Conservation (phyloP, 495 filamentous ascomycete genomes). For the Penicillium psychrofluorescens region DNA sequence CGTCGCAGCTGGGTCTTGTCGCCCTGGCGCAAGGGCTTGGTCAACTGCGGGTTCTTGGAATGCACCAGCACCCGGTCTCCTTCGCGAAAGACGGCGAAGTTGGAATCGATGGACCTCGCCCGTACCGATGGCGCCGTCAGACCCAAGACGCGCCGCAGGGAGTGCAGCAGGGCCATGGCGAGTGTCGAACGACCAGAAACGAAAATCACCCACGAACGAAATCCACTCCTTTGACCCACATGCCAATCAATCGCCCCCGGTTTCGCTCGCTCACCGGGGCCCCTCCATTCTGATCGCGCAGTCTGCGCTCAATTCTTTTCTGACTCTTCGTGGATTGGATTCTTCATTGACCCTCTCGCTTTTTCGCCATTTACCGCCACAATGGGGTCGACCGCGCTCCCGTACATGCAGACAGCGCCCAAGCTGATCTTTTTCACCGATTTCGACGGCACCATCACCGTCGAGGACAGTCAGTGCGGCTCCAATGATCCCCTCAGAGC, state of each 20-base stretch:
- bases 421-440: slow-evolving; percentile 96
- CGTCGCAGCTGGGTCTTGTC: slow-evolving; percentile 38
- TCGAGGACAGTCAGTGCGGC: slow-evolving; percentile 61
- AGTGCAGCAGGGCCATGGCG: slow-evolving; percentile 19
- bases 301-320: slow-evolving; percentile 1
- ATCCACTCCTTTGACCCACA: slow-evolving; percentile 10
- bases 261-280: slow-evolving; percentile 1
- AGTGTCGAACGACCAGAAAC: background rate
- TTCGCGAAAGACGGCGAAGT: slow-evolving; percentile 40
- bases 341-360: background rate
- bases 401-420: slow-evolving; percentile 55
- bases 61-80: slow-evolving; percentile 53
- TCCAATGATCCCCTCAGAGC: background rate
- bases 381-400: slow-evolving; percentile 34
- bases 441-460: slow-evolving; percentile 93
- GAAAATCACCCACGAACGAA: slow-evolving; percentile 2
- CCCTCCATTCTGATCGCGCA: background rate
- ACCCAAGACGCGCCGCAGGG: slow-evolving; percentile 28
- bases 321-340: background rate
- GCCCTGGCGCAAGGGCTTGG: slow-evolving; percentile 38
- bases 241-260: slow-evolving; percentile 7
- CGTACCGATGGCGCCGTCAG: slow-evolving; percentile 10
- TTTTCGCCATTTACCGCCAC: slow-evolving; percentile 1
- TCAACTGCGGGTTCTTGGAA: slow-evolving; percentile 41
- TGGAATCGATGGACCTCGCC: slow-evolving; percentile 27